Evolutionary conservation across 2,329 filamentous ascomycete genomes (phyloP).

Genomic region (Xylaria sp.): DNA sequence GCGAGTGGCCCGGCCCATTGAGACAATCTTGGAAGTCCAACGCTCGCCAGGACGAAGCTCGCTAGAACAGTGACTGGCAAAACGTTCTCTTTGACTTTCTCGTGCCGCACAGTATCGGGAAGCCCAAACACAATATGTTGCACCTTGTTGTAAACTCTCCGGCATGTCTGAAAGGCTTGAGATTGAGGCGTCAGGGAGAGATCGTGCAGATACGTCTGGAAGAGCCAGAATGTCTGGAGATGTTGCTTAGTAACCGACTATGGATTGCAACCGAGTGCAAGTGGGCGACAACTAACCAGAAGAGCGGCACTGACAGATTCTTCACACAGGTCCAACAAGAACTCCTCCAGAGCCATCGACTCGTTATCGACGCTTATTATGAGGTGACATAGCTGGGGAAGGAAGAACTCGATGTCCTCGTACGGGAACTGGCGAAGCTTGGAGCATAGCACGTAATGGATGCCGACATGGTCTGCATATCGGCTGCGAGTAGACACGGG

Average conservation of each 20-base stretch:
- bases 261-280: slow-evolving; percentile 24
- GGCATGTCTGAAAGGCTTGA: slow-evolving; percentile 82
- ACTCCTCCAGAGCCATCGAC: slow-evolving; percentile 91
- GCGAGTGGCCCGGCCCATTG: slow-evolving; percentile 82
- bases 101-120: slow-evolving; percentile 73
- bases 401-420: slow-evolving; percentile 92
- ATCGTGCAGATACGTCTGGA: slow-evolving; percentile 88
- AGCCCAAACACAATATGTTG: slow-evolving; percentile 88
- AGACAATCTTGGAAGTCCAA: slow-evolving; percentile 80
- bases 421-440: slow-evolving; percentile 91
- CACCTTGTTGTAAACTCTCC: slow-evolving; percentile 87
- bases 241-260: slow-evolving; percentile 43
- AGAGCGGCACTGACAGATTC: slow-evolving; percentile 87
- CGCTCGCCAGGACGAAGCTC: slow-evolving; percentile 81
- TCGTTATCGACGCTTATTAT: slow-evolving; percentile 90
- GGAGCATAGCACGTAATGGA: slow-evolving; percentile 88
- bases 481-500: slow-evolving; percentile 64
- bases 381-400: slow-evolving; percentile 87
- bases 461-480: slow-evolving; percentile 89
- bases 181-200: slow-evolving; percentile 79
- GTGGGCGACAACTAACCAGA: slow-evolving; percentile 67
- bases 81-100: slow-evolving; percentile 84
- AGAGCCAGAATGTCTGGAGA: slow-evolving; percentile 85
- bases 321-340: slow-evolving; percentile 85
- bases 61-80: slow-evolving; percentile 83